Base-by-base conservation (phyloP, 768 basidiomycete species). In the Termitomyces sp. region DNA sequence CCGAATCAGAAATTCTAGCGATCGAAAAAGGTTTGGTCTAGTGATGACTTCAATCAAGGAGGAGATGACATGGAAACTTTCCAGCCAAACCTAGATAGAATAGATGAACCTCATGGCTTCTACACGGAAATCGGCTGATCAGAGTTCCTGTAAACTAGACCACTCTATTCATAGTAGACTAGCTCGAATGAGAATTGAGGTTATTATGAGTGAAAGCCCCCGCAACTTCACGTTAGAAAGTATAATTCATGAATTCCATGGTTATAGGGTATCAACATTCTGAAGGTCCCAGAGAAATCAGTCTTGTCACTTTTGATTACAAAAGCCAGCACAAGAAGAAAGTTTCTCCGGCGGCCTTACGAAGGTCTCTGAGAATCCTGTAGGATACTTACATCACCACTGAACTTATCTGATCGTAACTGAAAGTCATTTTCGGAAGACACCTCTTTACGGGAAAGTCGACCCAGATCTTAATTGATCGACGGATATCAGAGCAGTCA, bases 21-120 rank as follows among this genome's bases (percentile, higher is more conserved):
- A 60, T 37, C 46, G 36, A 37, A 57, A 29, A 32, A 57, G 56
- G 52, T 32, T 31, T 14, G 32, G 59, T 54, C 12, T 46, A 40
- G 31, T 25, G 25, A 46, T 54, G 51, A 46, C 34, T 60, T 53
- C 45, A 60, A n/a, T 42, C 36, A 48, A 56, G 1, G 17, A 20
- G 6, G 38, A 25, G 25, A 57, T 50, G 38, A 48, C 37, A 56
- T 45, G 50, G 20, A 56, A 50, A 42, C 47, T 48, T 54, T 52
- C n/a, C 31, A 56, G 31, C 32, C 43, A 36, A 50, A 36, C 37
- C 37, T 40, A 34, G 20, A 40, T 40, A 34, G 20, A 40, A 50
- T 56, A 43, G 47, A 40, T 37, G 29, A 56, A 54, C 47, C 60
- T 52, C 60, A 48, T 50, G 55, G 48, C 56, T 61, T 61, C 56